These are phyloP conservation scores for Aureobasidium sp. DNA, from an alignment of 2,329 filamentous ascomycete species.

Conservation along the genomic window DNA sequence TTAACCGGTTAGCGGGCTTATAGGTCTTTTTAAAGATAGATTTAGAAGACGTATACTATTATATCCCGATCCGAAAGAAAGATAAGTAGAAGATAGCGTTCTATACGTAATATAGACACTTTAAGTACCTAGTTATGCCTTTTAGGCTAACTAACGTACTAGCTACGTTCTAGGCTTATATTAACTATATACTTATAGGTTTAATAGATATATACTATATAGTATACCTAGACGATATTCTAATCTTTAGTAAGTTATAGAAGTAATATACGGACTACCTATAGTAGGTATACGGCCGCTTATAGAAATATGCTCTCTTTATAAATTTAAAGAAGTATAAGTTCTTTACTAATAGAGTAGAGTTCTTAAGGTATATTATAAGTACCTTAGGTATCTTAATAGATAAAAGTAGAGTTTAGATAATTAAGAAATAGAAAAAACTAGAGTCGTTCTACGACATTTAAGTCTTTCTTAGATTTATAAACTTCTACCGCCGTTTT, in stretches of 20 bases:
- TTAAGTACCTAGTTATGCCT: constrained; percentile 24
- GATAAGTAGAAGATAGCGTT: constrained; percentile 23
- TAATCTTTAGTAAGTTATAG: constrained; percentile 23
- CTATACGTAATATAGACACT: constrained; percentile 21
- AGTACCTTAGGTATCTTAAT: background rate
- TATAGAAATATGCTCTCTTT: constrained; percentile 11
- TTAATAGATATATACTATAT: constrained; percentile 20
- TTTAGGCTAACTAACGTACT: constrained; percentile 23
- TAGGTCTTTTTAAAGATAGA: constrained; percentile 23
- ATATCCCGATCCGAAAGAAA: constrained; percentile 22
- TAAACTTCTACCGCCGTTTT: constrained; percentile 17
- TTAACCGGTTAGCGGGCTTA: constrained; percentile 20
- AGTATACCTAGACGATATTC: constrained; percentile 29
- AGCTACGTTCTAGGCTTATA: constrained; percentile 25
- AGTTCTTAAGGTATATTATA: constrained; percentile 19
- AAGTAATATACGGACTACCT: background rate
- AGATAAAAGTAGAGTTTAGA: background rate
- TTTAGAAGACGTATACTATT: constrained; percentile 23
- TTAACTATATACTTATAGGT: constrained; percentile 21
- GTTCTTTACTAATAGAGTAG: constrained; percentile 16
- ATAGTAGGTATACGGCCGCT: background rate
- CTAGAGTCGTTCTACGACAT: constrained; percentile 2
- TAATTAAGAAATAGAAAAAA: background rate
- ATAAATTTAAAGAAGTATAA: constrained; percentile 16
- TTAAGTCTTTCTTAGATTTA: constrained; percentile 12